phyloP scores from a whole-genome alignment of 2,329 filamentous ascomycete species.

The Aspergillus clavatus region DNA sequence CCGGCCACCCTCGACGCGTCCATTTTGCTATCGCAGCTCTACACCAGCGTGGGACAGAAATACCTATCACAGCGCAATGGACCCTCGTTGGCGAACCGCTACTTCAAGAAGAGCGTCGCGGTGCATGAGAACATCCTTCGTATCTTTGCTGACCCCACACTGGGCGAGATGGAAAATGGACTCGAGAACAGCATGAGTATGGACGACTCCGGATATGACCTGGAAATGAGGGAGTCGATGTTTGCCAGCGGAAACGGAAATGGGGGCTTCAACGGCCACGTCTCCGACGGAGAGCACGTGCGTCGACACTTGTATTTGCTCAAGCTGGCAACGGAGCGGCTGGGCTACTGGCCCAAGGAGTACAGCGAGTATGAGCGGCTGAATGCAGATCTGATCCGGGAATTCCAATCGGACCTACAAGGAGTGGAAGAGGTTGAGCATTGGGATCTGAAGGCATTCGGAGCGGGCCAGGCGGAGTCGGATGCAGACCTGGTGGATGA shows the following conservation, averaged over 20 bases:
- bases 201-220: slow-evolving; percentile 8
- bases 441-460: slow-evolving; percentile 45
- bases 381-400: slow-evolving; percentile 42
- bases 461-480: slow-evolving; percentile 44
- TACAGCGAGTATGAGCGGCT: slow-evolving; percentile 47
- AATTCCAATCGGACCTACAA: slow-evolving; percentile 39
- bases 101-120: slow-evolving; percentile 36
- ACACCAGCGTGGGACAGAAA: slow-evolving; percentile 39
- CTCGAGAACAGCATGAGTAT: slow-evolving; percentile 10
- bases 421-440: slow-evolving; percentile 45
- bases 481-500: slow-evolving; percentile 25
- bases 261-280: not conserved
- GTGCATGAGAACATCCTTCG: slow-evolving; percentile 38
- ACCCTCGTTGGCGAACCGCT: slow-evolving; percentile 32
- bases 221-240: slow-evolving; percentile 3
- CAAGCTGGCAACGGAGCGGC: slow-evolving; percentile 37
- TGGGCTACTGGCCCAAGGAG: slow-evolving; percentile 44
- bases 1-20: slow-evolving; percentile 46
- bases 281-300: slow-evolving; percentile 23
- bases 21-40: slow-evolving; percentile 47
- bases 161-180: slow-evolving; percentile 20
- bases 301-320: slow-evolving; percentile 36
- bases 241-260: no score
- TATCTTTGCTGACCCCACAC: slow-evolving; percentile 29
- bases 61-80: slow-evolving; percentile 32